Evolutionary conservation across 495 filamentous ascomycete genomes (phyloP).

Genomic region (Penicillium paxilli): DNA sequence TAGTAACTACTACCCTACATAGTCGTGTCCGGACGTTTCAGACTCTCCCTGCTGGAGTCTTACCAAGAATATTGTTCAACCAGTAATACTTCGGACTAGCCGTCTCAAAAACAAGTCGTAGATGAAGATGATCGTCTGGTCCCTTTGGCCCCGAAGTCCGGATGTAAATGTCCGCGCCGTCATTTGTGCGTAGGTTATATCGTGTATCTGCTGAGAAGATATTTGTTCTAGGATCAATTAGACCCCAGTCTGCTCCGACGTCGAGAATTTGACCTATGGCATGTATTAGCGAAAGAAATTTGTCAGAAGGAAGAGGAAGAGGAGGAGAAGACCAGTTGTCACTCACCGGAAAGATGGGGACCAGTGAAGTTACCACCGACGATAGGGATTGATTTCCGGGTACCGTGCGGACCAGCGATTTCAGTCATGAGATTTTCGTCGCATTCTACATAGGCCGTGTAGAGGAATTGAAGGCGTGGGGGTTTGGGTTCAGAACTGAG

Average conservation of each 20-base stretch:
- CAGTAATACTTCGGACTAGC: constrained; percentile 33
- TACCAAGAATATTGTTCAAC: constrained; percentile 37
- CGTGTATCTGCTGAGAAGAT: constrained; percentile 35
- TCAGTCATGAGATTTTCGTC: constrained; percentile 16
- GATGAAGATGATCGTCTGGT: constrained; percentile 25
- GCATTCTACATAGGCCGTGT: constrained; percentile 30
- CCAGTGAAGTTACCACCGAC: constrained; percentile 35
- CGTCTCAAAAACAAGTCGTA: constrained; percentile 29
- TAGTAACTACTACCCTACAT: no score
- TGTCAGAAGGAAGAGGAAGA: no score
- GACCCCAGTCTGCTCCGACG: constrained; percentile 36
- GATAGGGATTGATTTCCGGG: constrained; percentile 28
- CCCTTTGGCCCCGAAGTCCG: constrained; percentile 25
- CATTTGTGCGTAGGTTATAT: constrained; percentile 33
- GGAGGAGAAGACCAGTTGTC: no score
- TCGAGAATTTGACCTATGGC: constrained; percentile 25
- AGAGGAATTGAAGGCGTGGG: constrained; percentile 16
- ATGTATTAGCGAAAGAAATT: no score
- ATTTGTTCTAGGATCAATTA: constrained; percentile 23
- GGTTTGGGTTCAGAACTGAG: not conserved
- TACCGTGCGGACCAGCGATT: constrained; percentile 21
- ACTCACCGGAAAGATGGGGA: constrained; percentile 14
- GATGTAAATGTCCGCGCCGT: constrained; percentile 30
- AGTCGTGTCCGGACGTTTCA: no score
- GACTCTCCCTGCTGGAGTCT: no score